Evolutionary conservation across 208 protist genomes (phyloP).

Genomic region (Giardia duodenalis): DNA sequence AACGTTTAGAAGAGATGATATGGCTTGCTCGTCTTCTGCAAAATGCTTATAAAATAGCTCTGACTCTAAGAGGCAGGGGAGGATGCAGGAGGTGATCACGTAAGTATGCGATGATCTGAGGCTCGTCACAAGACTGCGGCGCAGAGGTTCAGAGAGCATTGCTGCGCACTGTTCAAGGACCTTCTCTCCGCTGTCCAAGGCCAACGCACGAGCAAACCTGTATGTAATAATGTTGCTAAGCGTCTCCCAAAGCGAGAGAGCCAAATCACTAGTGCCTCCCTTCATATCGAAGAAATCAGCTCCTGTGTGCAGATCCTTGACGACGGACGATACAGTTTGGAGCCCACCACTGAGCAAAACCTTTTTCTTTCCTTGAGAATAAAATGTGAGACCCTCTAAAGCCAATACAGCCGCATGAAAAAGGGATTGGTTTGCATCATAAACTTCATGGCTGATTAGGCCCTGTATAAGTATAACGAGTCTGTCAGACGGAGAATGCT

Average conservation of each 20-base stretch:
- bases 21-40: neutral
- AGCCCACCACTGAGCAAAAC: neutral
- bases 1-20: neutral
- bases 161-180: neutral
- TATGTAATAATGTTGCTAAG: neutral
- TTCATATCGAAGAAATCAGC: neutral
- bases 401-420: neutral
- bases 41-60: neutral
- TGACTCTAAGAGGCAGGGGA: neutral
- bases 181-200: neutral
- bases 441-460: neutral
- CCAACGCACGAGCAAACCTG: neutral
- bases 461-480: neutral
- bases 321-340: neutral
- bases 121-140: neutral
- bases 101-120: neutral
- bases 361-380: neutral
- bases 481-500: neutral
- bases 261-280: neutral
- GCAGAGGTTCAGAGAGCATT: neutral
- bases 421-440: neutral
- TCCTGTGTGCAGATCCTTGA: neutral
- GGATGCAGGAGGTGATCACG: neutral
- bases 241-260: neutral
- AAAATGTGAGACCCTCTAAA: neutral